phyloP scores from a whole-genome alignment of 2,329 filamentous ascomycete species.

The Ramularia endophylla region DNA sequence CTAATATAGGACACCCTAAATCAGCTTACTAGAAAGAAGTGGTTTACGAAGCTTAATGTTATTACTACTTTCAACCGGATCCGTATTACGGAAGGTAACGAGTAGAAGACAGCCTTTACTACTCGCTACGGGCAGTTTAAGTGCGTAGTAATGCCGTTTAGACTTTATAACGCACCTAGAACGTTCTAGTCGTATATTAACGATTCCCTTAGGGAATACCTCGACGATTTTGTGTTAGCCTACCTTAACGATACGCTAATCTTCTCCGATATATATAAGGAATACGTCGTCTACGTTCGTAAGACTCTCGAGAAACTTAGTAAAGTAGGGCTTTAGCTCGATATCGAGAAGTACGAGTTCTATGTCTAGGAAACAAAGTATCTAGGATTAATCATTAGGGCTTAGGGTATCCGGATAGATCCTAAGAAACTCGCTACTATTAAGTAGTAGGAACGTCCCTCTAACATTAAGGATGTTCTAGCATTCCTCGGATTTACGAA shows the following conservation, averaged over 20 bases:
- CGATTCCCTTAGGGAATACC: not conserved
- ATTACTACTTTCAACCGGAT: too few species aligned
- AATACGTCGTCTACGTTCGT: not conserved
- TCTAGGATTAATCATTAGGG: not conserved
- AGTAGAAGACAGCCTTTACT: conserved; percentile 1
- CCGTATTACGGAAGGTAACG: too few species aligned
- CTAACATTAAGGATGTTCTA: too few species aligned
- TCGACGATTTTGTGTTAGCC: not conserved
- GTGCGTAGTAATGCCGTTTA: conserved; percentile 1
- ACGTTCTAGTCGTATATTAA: too few species aligned
- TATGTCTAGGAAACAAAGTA: not conserved
- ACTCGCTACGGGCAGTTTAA: not conserved
- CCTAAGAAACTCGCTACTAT: too few species aligned
- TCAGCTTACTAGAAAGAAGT: too few species aligned
- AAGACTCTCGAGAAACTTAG: not conserved
- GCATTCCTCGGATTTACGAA: too few species aligned
- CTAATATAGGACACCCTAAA: too few species aligned
- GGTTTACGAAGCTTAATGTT: too few species aligned
- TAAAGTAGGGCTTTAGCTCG: not conserved
- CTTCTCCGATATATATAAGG: not conserved
- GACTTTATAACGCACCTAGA: too few species aligned
- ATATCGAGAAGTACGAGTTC: too few species aligned
- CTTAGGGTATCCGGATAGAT: not conserved
- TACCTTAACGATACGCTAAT: not conserved
- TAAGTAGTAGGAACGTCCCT: too few species aligned